Evolutionary conservation across 805 yeast species (phyloP).

Genomic region (Metschnikowia hibisci): DNA sequence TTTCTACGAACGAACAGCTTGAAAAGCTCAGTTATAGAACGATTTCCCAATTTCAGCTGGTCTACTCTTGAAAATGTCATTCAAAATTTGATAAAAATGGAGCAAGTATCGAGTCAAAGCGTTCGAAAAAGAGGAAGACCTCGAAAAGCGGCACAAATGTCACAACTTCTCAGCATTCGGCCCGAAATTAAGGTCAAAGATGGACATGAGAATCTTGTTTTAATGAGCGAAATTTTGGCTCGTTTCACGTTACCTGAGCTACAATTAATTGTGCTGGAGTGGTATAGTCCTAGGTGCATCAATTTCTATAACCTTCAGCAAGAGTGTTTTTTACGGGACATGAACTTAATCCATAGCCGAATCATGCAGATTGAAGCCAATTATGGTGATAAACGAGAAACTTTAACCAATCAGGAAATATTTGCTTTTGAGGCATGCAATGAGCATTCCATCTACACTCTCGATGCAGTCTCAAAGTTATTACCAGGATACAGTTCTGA

Average conservation of each 20-base stretch:
- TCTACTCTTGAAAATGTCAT: slow-evolving; percentile 4
- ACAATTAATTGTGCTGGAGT: slow-evolving; percentile 16
- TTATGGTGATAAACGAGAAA: slow-evolving; percentile 12
- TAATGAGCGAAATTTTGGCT: background rate
- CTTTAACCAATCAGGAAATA: slow-evolving; percentile 10
- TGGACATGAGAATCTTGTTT: background rate
- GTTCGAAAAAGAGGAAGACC: background rate
- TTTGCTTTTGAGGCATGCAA: slow-evolving; percentile 15
- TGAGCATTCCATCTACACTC: slow-evolving; percentile 7
- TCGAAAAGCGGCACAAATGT: background rate
- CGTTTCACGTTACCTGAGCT: slow-evolving; percentile 15
- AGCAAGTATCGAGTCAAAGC: background rate
- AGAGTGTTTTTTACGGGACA: slow-evolving; percentile 14
- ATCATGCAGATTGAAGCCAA: slow-evolving; percentile 11
- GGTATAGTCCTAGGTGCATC: slow-evolving; percentile 13
- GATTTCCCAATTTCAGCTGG: slow-evolving; percentile 9
- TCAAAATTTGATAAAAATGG: background rate
- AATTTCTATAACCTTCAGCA: slow-evolving; percentile 12
- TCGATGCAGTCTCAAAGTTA: slow-evolving; percentile 4
- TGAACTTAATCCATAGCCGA: slow-evolving; percentile 8
- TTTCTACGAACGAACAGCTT: slow-evolving; percentile 7
- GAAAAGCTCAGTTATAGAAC: slow-evolving; percentile 4
- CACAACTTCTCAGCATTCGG: background rate
- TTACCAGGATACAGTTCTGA: slow-evolving; percentile 12
- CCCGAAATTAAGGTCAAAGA: background rate